Evolutionary conservation across 2,329 filamentous ascomycete species (phyloP), one percentile per base, ranked within the genome.

Genomic region (Diaporthe destruens): DNA sequence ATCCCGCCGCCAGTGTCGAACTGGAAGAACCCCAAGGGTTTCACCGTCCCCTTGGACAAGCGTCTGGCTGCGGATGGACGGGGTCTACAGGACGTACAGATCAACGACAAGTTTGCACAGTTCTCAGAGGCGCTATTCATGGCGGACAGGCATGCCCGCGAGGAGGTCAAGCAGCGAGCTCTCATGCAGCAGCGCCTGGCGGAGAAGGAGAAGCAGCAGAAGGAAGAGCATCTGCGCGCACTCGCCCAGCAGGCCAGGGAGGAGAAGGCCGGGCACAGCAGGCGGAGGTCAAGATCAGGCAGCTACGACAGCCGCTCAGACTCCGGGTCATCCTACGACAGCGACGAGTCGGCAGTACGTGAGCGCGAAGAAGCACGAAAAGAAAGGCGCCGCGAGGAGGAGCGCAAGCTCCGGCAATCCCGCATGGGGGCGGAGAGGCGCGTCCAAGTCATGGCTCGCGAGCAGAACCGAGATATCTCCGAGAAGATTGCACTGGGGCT

Each of bases 11-110:
- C 96, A 0, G 92, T 99, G 2, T 97, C 94, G 25, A 98, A 98
- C 82, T 99, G 96, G 96, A 99, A 99, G 89, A 99, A 99, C 81
- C 94, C 96, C 0, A 98, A 98, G 85, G 96, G 96, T 78, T 99
- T 98, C 80, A 99, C 96, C 0, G 94, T 99, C 0, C 94, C 96
- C 0, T 83, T 99, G 67, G 96, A 99, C 82, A 99, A 99, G 86
- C 92, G 96, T 80, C 85, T 99, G 77, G 96, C 96, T 23, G 96
- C 96, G 11, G 96, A 98, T 81, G 96, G 96, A 16, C 89, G 96
- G 78, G 94, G 94, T 0, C 81, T 99, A 75, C 95, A 98, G 81
- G 96, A 99, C 80, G 91, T 98, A 54, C 93, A 94, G 8, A 98
- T 99, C 84, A 98, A 98, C 83, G 96, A 99, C 86, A 98, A 98